These are phyloP conservation scores for Suillus lakei DNA, from an alignment of 768 basidiomycete species.

Conservation along the genomic window DNA sequence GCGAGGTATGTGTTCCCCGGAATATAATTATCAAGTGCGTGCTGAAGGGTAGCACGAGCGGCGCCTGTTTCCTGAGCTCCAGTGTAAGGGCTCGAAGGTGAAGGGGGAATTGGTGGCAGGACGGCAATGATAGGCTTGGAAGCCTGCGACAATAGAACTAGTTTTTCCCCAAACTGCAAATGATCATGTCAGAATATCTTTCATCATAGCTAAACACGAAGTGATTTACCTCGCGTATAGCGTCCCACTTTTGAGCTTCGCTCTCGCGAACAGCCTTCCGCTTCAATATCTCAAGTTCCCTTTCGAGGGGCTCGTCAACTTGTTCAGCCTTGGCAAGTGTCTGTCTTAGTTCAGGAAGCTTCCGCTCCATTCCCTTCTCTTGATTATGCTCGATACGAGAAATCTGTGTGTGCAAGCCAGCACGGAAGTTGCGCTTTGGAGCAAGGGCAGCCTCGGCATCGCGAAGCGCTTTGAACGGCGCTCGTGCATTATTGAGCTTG, in stretches of 20 bases:
- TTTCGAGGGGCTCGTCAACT: slow-evolving; percentile 70
- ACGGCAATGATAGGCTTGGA: slow-evolving; percentile 63
- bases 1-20: slow-evolving; percentile 65
- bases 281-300: slow-evolving; percentile 72
- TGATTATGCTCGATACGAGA: slow-evolving; percentile 67
- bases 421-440: slow-evolving; percentile 67
- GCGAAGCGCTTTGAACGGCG: slow-evolving; percentile 71
- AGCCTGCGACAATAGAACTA: slow-evolving; percentile 75
- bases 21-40: slow-evolving; percentile 78
- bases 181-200: slow-evolving; percentile 3
- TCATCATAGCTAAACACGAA: neutral
- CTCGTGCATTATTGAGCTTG: slow-evolving; percentile 67
- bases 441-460: slow-evolving; percentile 66
- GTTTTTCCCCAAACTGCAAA: slow-evolving; percentile 78
- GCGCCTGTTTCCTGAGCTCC: slow-evolving; percentile 68
- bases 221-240: slow-evolving; percentile 69
- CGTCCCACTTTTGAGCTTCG: slow-evolving; percentile 80
- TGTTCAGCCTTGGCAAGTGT: slow-evolving; percentile 68
- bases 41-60: slow-evolving; percentile 75
- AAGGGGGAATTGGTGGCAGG: slow-evolving; percentile 73
- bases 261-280: slow-evolving; percentile 78
- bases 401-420: slow-evolving; percentile 63
- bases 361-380: slow-evolving; percentile 67
- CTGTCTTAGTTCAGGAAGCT: slow-evolving; percentile 69
- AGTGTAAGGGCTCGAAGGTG: slow-evolving; percentile 55